Percentiles rank a stretch among this genome's conserved stretches.
Conservation (phyloP, 331 rosid species). For the Cucumis variabilis region DNA sequence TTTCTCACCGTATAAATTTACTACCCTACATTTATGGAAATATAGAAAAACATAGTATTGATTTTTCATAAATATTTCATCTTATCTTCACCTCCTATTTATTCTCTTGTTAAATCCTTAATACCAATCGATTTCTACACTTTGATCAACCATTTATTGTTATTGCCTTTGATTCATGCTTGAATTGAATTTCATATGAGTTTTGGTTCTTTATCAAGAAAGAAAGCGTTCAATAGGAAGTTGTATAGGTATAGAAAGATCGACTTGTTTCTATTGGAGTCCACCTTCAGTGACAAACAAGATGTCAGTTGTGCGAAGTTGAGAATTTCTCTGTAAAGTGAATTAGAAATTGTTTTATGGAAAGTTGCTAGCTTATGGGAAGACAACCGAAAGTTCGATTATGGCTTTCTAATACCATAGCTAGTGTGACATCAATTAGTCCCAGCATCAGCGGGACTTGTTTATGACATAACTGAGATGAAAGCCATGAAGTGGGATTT, state of each 20-base stretch:
- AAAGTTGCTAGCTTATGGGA: conserved; percentile 53
- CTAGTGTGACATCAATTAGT: conserved; percentile 52
- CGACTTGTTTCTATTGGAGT: conserved; percentile 61
- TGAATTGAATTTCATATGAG: background rate
- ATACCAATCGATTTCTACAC: background rate
- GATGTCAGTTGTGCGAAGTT: too few relatives aligned
- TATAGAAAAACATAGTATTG: too few relatives aligned
- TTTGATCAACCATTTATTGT: background rate
- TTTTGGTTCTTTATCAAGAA: background rate
- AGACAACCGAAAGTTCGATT: conserved; percentile 75
- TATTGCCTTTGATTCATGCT: background rate
- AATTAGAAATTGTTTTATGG: conserved; percentile 65
- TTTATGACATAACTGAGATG: conserved; percentile 55
- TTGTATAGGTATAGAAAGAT: conserved; percentile 50
- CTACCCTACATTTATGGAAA: too few relatives aligned
- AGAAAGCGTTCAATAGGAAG: background rate
- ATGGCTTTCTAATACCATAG: conserved; percentile 77
- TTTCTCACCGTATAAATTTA: too few relatives aligned
- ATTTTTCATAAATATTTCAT: too few relatives aligned
- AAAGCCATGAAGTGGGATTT: conserved; percentile 47
- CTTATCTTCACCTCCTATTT: too few relatives aligned
- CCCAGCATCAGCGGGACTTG: conserved; percentile 53
- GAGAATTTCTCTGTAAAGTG: too few relatives aligned
- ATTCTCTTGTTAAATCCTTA: background rate
- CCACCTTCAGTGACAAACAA: conserved; percentile 44